phyloP scores from a whole-genome alignment of 169 alveolate species.

The Pseudocohnilembus persalinus region DNA sequence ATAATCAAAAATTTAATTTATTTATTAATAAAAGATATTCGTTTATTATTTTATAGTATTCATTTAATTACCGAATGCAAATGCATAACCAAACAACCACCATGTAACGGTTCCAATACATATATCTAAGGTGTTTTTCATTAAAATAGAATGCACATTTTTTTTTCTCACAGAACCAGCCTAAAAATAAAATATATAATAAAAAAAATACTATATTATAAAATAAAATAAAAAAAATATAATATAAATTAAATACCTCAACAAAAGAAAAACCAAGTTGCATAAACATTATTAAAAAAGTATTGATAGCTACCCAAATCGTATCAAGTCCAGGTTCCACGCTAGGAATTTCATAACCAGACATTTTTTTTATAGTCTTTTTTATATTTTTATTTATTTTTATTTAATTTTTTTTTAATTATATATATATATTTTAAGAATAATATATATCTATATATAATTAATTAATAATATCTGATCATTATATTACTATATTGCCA shows the following conservation, averaged over 20 bases:
- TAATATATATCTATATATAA: no score
- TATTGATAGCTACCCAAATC: background rate
- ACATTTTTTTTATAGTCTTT: no score
- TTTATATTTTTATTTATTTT: no score
- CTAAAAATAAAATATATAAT: background rate
- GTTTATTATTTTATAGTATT: no score
- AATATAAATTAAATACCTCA: background rate
- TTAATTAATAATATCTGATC: no score
- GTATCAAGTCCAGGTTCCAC: background rate
- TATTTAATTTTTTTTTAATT: no score
- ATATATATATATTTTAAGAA: no score
- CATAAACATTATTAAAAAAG: background rate
- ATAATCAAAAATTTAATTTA: no score
- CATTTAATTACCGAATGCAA: conserved; percentile 21
- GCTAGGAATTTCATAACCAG: background rate
- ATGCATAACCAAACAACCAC: conserved; percentile 43
- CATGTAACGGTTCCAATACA: conserved; percentile 23
- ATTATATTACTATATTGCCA: no score
- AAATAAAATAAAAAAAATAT: no score
- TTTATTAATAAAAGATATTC: no score
- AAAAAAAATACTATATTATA: no score
- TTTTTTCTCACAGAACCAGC: background rate
- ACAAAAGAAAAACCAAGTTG: background rate
- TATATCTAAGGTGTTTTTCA: conserved; percentile 17
- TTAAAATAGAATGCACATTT: background rate